Conservation (phyloP, 2,329 filamentous ascomycete species). For the Diaporthe sp. region DNA sequence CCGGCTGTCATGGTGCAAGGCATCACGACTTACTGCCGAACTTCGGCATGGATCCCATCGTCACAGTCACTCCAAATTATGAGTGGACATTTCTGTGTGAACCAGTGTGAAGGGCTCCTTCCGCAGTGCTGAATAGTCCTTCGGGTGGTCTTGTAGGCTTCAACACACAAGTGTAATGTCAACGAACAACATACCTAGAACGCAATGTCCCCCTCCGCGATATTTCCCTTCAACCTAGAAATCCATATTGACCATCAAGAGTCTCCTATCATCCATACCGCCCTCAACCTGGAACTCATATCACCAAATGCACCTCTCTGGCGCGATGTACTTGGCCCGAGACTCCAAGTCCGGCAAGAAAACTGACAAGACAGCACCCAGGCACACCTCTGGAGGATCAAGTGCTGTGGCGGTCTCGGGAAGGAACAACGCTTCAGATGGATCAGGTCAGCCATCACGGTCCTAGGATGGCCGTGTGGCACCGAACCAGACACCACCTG, state of each 20-base stretch:
- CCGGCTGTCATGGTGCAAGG: neutral
- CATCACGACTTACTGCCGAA: too few species aligned
- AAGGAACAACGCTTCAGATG: neutral
- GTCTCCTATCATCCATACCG: neutral
- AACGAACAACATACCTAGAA: neutral
- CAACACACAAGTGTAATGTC: neutral
- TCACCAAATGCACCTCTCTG: slow-evolving; percentile 20
- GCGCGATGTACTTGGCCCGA: neutral
- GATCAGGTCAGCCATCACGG: neutral
- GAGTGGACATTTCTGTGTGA: neutral
- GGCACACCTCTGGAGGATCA: neutral
- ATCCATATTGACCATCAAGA: neutral
- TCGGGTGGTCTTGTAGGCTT: neutral
- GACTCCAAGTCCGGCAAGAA: neutral
- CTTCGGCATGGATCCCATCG: neutral
- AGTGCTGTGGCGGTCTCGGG: neutral
- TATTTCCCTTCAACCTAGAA: neutral
- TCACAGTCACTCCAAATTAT: neutral
- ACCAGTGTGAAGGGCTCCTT: neutral
- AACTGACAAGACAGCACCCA: neutral
- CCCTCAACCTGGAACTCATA: neutral
- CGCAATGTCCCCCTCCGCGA: too few species aligned
- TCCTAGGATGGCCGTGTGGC: neutral
- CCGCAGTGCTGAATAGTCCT: neutral
- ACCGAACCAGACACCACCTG: neutral